Percentiles rank a stretch among this genome's conserved stretches.
phyloP scores from a whole-genome alignment of 1,284 basidiomycete species.

The Exobasidium cylindrosporum region DNA sequence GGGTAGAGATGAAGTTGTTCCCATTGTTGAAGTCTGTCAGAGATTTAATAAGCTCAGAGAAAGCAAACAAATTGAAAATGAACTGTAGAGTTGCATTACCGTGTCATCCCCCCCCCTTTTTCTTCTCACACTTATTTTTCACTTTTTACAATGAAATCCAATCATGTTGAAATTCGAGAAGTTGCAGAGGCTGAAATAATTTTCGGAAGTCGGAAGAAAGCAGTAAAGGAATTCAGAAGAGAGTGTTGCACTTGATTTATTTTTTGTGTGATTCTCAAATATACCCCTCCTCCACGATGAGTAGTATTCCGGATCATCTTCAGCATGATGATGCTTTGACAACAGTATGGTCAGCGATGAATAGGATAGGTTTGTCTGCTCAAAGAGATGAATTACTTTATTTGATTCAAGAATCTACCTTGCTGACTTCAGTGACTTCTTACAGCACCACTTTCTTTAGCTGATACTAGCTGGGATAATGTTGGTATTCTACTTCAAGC shows the following conservation, averaged over 20 bases:
- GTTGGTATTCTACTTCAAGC: conserved; percentile 46
- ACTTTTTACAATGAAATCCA: too few species aligned
- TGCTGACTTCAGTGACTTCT: too few species aligned
- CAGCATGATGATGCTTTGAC: conserved; percentile 1
- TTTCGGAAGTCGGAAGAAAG: too few species aligned
- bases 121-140: too few species aligned
- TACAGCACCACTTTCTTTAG: conserved; percentile 40
- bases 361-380: conserved; percentile 71
- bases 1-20: conserved; percentile 50
- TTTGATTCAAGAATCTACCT: too few species aligned
- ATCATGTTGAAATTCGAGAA: too few species aligned
- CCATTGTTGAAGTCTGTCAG: conserved; percentile 33
- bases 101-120: too few species aligned
- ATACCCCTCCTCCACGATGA: background rate
- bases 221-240: too few species aligned
- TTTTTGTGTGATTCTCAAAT: too few species aligned
- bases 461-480: conserved; percentile 49
- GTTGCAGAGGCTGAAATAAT: too few species aligned
- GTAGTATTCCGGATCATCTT: background rate
- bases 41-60: conserved; percentile 36
- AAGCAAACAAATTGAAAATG: conserved; percentile 40
- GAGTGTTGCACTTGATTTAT: too few species aligned
- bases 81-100: conserved; percentile 27
- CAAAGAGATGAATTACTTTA: too few species aligned
- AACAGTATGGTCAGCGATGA: conserved; percentile 1